A percentile compares a stretch with the other conserved stretches of the same genome.
Conservation (phyloP, 1,139 yeast genomes). For the Taiozyma sp. region DNA sequence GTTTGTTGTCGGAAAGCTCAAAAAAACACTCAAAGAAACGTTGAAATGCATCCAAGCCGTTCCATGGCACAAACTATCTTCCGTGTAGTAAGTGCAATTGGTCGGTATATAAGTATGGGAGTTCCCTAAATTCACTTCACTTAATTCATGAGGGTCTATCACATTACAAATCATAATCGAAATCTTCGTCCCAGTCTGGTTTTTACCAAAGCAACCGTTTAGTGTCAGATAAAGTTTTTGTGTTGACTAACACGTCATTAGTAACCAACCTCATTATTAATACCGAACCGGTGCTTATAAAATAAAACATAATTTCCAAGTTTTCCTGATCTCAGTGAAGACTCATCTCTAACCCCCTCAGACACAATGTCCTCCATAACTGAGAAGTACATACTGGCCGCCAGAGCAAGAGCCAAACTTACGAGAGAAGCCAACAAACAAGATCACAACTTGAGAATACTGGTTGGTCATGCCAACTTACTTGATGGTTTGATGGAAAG, state of each 20-base stretch:
- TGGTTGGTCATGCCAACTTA: slow-evolving; percentile 74
- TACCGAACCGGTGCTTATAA: background rate
- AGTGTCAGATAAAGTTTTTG: background rate
- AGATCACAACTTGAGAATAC: slow-evolving; percentile 53
- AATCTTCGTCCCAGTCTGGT: background rate
- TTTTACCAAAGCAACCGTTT: background rate
- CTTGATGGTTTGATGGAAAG: slow-evolving; percentile 61
- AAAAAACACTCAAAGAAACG: background rate
- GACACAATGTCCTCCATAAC: slow-evolving; percentile 13
- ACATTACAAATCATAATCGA: background rate
- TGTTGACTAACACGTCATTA: background rate
- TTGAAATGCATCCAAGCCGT: background rate
- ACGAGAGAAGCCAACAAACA: slow-evolving; percentile 59
- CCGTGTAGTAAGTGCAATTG: too few species aligned
- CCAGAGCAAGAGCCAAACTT: slow-evolving; percentile 62
- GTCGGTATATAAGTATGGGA: too few species aligned
- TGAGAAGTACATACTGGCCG: slow-evolving; percentile 55
- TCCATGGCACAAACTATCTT: background rate
- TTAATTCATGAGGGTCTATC: too few species aligned
- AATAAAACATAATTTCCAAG: background rate
- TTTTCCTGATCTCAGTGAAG: background rate
- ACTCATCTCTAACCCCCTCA: too few species aligned
- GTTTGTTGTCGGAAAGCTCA: too few species aligned
- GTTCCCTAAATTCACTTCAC: too few species aligned
- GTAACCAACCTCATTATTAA: background rate